Evolutionary conservation across 2,329 filamentous ascomycete species (phyloP), one percentile per base, ranked within the genome.

Genomic region (Penicillium digitatum): DNA sequence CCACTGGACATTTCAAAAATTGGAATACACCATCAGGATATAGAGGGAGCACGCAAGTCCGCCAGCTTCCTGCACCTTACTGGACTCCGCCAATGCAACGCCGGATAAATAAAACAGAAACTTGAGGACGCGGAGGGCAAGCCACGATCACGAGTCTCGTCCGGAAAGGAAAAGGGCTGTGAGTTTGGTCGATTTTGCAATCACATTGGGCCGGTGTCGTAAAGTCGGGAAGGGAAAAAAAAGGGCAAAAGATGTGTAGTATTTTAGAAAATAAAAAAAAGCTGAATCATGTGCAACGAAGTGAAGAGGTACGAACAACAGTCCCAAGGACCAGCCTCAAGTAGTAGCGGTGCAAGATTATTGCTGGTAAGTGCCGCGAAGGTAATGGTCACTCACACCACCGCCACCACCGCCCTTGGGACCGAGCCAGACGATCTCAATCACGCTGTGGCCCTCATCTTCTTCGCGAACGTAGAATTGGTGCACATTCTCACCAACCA

Each of bases 341-440:
- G 60, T 54, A 52, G 50, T 31, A 58, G 45, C 44, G 52, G 34
- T 54, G 49, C 50, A 52, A 56, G 42, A 37, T 65, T 61, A 67
- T 61, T 66, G 65, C 56, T 65, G 62, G 57, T 63, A 60, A 50
- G 66, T 66, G 50, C 62, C 65, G 51, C 62, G 63, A 52, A 62
- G 62, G 49, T 62, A 65, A 56, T 63, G 62, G 53, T 69, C 68
- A 49, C 62, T 66, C 43, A 72, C 54, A 62, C 69, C 71, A 45
- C 66, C 70, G 50, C 70, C 71, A 54, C 69, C 71, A 46, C 70
- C 71, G 48, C 68, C 69, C 62, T 72, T 69, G 52, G 73, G 69
- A 35, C 72, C 72, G 48, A 76, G 69, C 74, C 74, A 76, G 34
- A 76, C 73, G 22, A 76, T 67, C 57, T 76, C 74, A 54, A 76